A percentile compares a stretch with the other conserved stretches of the same genome.
Conservation (phyloP, 208 protist genomes). For the Angomonas ambiguus region DNA sequence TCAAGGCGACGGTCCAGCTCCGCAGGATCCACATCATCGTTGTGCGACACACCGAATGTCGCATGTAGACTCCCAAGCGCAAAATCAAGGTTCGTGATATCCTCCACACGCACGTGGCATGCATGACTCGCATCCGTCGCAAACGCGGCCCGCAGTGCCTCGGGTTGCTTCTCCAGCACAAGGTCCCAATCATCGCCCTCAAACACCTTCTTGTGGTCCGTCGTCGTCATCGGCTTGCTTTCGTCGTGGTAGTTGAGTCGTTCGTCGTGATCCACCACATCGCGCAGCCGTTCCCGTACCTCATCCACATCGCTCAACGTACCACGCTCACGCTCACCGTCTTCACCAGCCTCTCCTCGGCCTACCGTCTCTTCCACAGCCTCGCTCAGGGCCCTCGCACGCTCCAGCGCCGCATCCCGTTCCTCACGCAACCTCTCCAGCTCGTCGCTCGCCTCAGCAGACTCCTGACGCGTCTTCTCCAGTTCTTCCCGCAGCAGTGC, state of each 20-base stretch:
- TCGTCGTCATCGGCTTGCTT: background rate
- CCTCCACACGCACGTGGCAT: background rate
- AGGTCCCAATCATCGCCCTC: background rate
- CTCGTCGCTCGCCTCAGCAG: background rate
- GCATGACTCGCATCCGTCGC: background rate
- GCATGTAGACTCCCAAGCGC: background rate
- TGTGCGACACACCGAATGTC: background rate
- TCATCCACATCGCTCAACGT: background rate
- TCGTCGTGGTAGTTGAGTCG: background rate
- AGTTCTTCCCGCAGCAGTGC: background rate
- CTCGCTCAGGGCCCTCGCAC: background rate
- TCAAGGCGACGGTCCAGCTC: background rate
- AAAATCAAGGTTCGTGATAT: background rate
- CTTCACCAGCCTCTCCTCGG: background rate
- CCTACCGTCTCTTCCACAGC: background rate
- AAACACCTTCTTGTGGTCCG: background rate
- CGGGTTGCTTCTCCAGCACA: background rate
- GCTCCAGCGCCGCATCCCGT: background rate
- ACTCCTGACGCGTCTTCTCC: background rate
- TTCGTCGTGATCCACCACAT: background rate
- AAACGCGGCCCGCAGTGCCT: background rate
- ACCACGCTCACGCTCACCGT: background rate
- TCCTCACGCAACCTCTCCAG: background rate
- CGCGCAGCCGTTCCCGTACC: background rate
- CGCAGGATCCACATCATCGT: background rate